Percentiles rank a stretch among this genome's conserved stretches.
These are phyloP conservation scores for Kingdonia uniflora DNA, from an alignment of 164 flowering plant genomes.

Conservation along the genomic window DNA sequence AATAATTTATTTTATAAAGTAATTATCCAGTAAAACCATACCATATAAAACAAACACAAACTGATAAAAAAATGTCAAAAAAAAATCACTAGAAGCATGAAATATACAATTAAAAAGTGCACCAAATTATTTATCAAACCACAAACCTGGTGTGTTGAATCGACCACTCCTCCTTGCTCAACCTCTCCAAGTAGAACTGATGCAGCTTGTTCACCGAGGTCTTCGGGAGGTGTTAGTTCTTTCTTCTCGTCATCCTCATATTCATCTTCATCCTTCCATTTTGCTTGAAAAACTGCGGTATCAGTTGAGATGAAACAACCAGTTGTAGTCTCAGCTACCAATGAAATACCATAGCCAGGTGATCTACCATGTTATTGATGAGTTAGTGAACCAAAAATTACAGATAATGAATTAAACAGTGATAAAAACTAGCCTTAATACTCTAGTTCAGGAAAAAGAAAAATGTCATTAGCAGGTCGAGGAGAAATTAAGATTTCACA, in stretches of 20 bases:
- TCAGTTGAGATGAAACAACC: conserved; percentile 79
- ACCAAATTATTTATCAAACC: too few relatives aligned
- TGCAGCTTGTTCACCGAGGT: conserved; percentile 69
- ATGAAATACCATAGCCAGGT: conserved; percentile 87
- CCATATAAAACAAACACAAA: too few relatives aligned
- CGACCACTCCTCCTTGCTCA: conserved; percentile 89
- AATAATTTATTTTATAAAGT: too few relatives aligned
- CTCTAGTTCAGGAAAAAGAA: too few relatives aligned
- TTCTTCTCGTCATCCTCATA: conserved; percentile 42
- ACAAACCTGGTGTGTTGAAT: conserved; percentile 89
- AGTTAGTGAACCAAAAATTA: not conserved
- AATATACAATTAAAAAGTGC: too few relatives aligned
- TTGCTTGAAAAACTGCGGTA: conserved; percentile 46
- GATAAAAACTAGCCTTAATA: too few relatives aligned
- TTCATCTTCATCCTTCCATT: conserved; percentile 27
- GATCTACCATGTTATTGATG: conserved; percentile 38
- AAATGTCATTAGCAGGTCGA: too few relatives aligned
- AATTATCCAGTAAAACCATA: too few relatives aligned
- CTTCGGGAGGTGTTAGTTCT: conserved; percentile 53
- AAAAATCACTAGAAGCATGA: too few relatives aligned
- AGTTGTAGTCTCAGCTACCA: conserved; percentile 82
- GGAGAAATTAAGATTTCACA: too few relatives aligned
- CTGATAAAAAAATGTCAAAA: too few relatives aligned
- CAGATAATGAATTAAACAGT: too few relatives aligned
- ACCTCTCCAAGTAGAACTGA: conserved; percentile 67